A percentile compares a stretch with the other conserved stretches of the same genome.
Conservation (phyloP, 805 yeast genomes). For the Candida koratica region DNA sequence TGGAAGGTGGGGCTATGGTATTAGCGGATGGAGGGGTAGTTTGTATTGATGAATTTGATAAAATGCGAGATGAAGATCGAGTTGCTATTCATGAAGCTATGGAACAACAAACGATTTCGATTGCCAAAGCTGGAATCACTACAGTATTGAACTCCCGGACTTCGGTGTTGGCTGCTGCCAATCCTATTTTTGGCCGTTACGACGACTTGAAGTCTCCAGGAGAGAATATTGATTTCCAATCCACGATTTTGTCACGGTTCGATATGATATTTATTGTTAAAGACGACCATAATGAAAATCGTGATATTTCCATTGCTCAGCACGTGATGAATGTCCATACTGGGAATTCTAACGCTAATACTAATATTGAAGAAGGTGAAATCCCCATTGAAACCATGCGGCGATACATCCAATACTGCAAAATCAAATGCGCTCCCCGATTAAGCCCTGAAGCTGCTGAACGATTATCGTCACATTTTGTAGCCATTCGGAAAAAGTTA, state of each 20-base stretch:
- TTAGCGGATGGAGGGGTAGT: constrained; percentile 99
- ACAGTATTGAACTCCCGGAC: constrained; percentile 95
- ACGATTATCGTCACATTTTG: constrained; percentile 86
- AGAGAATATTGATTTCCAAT: constrained; percentile 96
- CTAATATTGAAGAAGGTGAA: constrained; percentile 65
- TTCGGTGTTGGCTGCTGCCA: constrained; percentile 95
- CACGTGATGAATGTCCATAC: constrained; percentile 96
- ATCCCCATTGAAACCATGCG: constrained; percentile 89
- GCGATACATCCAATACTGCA: constrained; percentile 86
- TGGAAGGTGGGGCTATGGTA: constrained; percentile 99
- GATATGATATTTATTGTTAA: constrained; percentile 98
- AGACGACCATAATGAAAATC: constrained; percentile 83
- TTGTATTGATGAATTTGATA: constrained; percentile 98
- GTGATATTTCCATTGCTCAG: constrained; percentile 86
- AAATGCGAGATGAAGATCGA: constrained; percentile 98
- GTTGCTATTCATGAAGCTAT: constrained; percentile 99
- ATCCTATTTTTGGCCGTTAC: constrained; percentile 94
- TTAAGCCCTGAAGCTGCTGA: constrained; percentile 86
- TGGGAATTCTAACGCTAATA: constrained; percentile 48
- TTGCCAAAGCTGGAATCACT: constrained; percentile 98
- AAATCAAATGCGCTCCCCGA: constrained; percentile 88
- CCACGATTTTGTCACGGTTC: constrained; percentile 93
- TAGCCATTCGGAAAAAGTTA: constrained; percentile 79
- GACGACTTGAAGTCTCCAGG: constrained; percentile 96
- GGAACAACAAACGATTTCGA: constrained; percentile 99